These are phyloP conservation scores for Sphaerulina musiva DNA, from an alignment of 2,329 filamentous ascomycete genomes.

Conservation along the genomic window DNA sequence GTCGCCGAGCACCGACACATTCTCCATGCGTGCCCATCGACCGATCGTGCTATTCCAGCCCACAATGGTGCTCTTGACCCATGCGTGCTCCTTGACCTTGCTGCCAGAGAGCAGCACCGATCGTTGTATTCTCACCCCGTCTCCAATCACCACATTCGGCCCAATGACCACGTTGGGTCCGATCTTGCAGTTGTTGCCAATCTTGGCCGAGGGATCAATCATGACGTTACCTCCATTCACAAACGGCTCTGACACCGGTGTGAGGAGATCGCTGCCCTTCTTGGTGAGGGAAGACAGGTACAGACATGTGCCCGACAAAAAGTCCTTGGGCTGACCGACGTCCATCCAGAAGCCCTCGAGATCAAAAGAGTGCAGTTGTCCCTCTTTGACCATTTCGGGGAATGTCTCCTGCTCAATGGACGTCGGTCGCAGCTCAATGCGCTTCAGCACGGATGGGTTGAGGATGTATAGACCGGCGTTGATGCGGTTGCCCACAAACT, in stretches of 20 bases:
- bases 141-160: conserved; percentile 82
- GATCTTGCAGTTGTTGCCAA: conserved; percentile 97
- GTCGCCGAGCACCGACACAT: conserved; percentile 94
- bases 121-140: conserved; percentile 88
- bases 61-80: conserved; percentile 97
- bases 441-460: conserved; percentile 81
- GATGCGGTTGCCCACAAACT: conserved; percentile 98
- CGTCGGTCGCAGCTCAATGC: conserved; percentile 92
- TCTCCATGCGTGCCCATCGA: conserved; percentile 93
- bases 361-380: conserved; percentile 89
- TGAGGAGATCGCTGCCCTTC: conserved; percentile 78
- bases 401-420: conserved; percentile 99
- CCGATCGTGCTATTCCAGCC: conserved; percentile 97
- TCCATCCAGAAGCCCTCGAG: conserved; percentile 99
- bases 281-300: conserved; percentile 91
- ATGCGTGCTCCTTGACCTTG: conserved; percentile 97
- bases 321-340: conserved; percentile 96
- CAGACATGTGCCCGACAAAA: conserved; percentile 89
- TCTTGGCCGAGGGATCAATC: conserved; percentile 88
- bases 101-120: conserved; percentile 82
- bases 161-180: conserved; percentile 96
- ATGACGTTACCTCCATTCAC: conserved; percentile 93
- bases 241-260: conserved; percentile 62
- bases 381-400: conserved; percentile 84
- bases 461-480: conserved; percentile 98